Base-by-base conservation (phyloP, 2,329 filamentous ascomycete species). In the Calonectria multiphialidica region DNA sequence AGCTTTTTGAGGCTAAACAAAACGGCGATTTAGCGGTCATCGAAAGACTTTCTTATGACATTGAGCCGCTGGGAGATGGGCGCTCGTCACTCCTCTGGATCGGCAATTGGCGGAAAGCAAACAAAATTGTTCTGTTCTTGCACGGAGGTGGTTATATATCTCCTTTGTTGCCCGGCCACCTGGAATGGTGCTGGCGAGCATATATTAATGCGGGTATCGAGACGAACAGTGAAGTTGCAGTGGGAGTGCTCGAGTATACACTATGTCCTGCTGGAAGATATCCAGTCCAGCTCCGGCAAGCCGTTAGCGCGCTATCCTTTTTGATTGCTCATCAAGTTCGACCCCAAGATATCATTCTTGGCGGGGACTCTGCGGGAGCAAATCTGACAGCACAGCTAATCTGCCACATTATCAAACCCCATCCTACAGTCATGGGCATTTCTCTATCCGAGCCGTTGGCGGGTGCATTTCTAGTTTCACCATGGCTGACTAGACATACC, bases 281-380 rank as follows among this genome's bases (percentile, higher is more conserved):
- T 47, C 81, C 81, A 0, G 42, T 49, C 0, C 81, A 82, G 57
- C 74, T 83, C 15, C 62, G 49, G 7, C 81, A 83, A 61, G 80
- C 81, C 0, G 76, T 68, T 0, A 71, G 68, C 3, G 80, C 72
- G 9, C 68, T 33, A n/a, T n/a, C n/a, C n/a, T n/a, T n/a, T n/a
- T n/a, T n/a, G n/a, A n/a, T n/a, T n/a, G n/a, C n/a, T n/a, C n/a
- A n/a, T n/a, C n/a, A n/a, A n/a, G n/a, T n/a, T n/a, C 37, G 33
- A 5, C 76, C 81, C 0, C 30, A 67, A 16, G 70, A 81, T 37
- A 65, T 82, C 12, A 55, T 82, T 9, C 59, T 84, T 12, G 82
- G 82, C 4, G 82, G 82, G 6, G 82, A 84, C 45, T 83, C 81
- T 37, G 81, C 80, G 0, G 82, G 82, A 9, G 82, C 76, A 1